Base-by-base conservation (phyloP, 1,284 basidiomycete species). In the Cryptococcus sp. region DNA sequence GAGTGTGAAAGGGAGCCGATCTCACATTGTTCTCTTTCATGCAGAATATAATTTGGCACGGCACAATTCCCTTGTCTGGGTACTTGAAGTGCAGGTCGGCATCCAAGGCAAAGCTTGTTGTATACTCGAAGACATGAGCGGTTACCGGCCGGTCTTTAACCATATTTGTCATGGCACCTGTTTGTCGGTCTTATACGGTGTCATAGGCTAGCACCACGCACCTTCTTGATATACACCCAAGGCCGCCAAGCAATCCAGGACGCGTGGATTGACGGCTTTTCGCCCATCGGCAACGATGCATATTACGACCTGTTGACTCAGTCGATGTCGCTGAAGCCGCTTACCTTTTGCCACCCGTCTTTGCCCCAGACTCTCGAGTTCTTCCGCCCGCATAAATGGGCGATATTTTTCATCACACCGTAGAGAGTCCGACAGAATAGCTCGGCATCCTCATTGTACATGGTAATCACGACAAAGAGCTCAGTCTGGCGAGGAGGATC, bases 231-330 rank as follows among this genome's bases (percentile, higher is more conserved):
- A 83, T 14, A 81, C 79, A 9, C 81, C 81, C 18, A 82, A 66
- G 0, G 77, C 75, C 1, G 78, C 79, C 3, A 77, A 80, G 66
- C 90, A 93, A 73, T 97, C 93, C 7, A 98, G 82, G 1, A 98
- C 91, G 4, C 93, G 85, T 5, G 93, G 91, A 69, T 97, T 89
- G 25, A 97, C 80, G 60, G 90, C 88, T 70, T 87, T 88, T 22
- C 96, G 85, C 0, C 94, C 96, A 67, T 98, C 94, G 0, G 92
- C 87, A 32, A 98, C 87, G 60, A 98, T 96, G 68, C 89, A 93
- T 2, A 97, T 88, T 2, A 96, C 91, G 18, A 96, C 86, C 88
- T 92, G 19, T 14, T 11, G 60, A 46, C 60, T 49, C 37, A 14
- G n/a, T 16, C 13, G 7, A 24, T 3, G 14, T 25, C n/a, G 23